Evolutionary conservation across 192 early-diverging fungal species (phyloP), one percentile per base, ranked within the genome.

Genomic region (Linnemannia exigua): DNA sequence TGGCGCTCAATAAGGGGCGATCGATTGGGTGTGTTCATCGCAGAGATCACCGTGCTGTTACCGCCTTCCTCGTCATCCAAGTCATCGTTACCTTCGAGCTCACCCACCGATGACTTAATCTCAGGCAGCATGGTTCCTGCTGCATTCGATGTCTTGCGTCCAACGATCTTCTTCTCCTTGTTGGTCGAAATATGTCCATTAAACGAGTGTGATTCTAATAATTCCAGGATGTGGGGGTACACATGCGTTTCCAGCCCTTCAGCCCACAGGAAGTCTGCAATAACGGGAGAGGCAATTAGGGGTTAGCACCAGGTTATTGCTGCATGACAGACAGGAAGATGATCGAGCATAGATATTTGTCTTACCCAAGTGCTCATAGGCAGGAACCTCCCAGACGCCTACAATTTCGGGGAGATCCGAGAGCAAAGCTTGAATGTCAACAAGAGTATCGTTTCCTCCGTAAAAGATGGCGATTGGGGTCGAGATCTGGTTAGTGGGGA

Each of bases 401-500:
- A 88, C 91, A 14, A 94, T 67, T 25, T 93, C 91, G 0, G 91
- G 91, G 16, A 92, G 73, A 51, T 94, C 90, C 5, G 77, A 80
- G 0, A 92, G 48, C 22, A 95, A 87, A 22, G 88, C 87, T 11
- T 93, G 72, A 41, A 96, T 93, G 47, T 97, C 93, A 0, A 96
- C 95, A 19, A 99, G 89, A 3, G 95, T 95, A 76, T 99, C 97
- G 19, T 93, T 90, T 14, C 95, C 94, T 50, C 97, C 97, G 76
- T 98, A 95, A 88, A 99, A 99, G 63, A 99, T 86, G 8, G 96
- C 96, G n/a, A 99, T 94, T 0, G 94, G 96, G 12, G 97, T 96
- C 47, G 87, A 87, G 68, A 99, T 97, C 48, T 95, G 94, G 36
- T 94, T 91, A 2, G 94, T 94, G 6, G 96, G 93, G 87, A 95